Evolutionary conservation across 192 early-diverging fungal genomes (phyloP).

Genomic region (Coemansia sp.): DNA sequence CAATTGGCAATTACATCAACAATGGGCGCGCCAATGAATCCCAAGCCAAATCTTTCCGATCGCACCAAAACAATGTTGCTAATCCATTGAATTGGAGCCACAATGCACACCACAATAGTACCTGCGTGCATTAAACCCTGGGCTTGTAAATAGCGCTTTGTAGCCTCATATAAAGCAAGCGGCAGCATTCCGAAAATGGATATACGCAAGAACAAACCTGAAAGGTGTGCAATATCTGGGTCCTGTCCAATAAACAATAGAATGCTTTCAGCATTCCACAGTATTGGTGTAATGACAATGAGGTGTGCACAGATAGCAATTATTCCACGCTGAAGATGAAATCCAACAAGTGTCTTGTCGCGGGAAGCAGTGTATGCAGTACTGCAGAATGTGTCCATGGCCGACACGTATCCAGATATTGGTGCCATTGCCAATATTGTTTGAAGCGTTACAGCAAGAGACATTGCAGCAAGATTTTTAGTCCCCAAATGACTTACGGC

Average conservation of each 20-base stretch:
- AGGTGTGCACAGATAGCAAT: conserved; percentile 3
- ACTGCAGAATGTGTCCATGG: neutral
- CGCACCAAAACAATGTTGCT: conserved; percentile 79
- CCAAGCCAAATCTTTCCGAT: conserved; percentile 61
- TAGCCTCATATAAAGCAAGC: conserved; percentile 73
- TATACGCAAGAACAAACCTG: conserved; percentile 63
- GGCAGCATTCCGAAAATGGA: conserved; percentile 72
- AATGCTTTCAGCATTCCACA: conserved; percentile 65
- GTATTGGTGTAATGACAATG: conserved; percentile 69
- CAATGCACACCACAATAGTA: conserved; percentile 67
- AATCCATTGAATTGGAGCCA: conserved; percentile 69
- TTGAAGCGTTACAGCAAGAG: neutral
- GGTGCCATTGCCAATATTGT: neutral
- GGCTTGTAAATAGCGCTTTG: conserved; percentile 78
- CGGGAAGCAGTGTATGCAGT: conserved; percentile 8
- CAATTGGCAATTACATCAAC: conserved; percentile 70
- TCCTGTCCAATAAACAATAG: conserved; percentile 75
- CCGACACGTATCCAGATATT: conserved; percentile 4
- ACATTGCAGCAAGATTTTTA: conserved; percentile 5
- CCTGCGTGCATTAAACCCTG: conserved; percentile 84
- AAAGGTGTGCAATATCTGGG: conserved; percentile 60
- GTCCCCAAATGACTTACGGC: conserved; percentile 7
- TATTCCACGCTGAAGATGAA: conserved; percentile 8
- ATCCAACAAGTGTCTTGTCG: conserved; percentile 12
- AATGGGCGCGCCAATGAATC: conserved; percentile 80